Percentiles rank a stretch among this genome's conserved stretches.
Conservation (phyloP, 768 basidiomycete species). For the Suillus hirtellus region DNA sequence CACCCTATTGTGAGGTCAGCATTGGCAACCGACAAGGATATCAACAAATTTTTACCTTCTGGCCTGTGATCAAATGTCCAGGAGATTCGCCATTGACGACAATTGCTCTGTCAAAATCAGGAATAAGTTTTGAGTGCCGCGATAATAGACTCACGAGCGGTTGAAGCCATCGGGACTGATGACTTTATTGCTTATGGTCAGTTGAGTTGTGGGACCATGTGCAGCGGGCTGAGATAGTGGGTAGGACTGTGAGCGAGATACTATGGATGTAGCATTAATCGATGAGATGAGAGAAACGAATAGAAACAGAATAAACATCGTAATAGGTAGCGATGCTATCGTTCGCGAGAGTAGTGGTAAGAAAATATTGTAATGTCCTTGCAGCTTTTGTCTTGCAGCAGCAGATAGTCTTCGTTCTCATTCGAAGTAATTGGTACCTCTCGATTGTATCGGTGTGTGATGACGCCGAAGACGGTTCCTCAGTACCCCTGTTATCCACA, state of each 20-base stretch:
- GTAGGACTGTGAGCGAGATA: constrained; percentile 16
- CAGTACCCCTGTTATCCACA: not conserved
- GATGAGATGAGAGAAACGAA: constrained; percentile 12
- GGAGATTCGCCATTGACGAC: constrained; percentile 46
- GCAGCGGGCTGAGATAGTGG: constrained; percentile 15
- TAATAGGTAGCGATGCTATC: not conserved
- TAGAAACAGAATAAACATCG: constrained; percentile 14
- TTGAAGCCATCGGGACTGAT: constrained; percentile 28
- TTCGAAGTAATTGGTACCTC: not conserved
- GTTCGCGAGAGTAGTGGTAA: not conserved
- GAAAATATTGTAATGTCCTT: not conserved
- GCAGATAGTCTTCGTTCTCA: not conserved
- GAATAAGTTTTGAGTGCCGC: not conserved
- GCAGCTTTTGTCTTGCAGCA: not conserved
- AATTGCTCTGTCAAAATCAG: constrained; percentile 33
- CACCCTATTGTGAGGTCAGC: constrained; percentile 30
- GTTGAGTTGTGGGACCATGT: constrained; percentile 13
- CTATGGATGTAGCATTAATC: constrained; percentile 18
- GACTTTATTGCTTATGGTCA: too few species aligned
- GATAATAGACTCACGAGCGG: constrained; percentile 32
- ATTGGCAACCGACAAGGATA: not conserved
- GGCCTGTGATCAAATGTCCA: constrained; percentile 42
- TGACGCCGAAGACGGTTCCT: not conserved
- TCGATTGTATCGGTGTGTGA: not conserved
- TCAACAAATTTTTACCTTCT: constrained; percentile 31